Evolutionary conservation across 495 filamentous ascomycete genomes (phyloP).

Genomic region (Trichocladium antarcticum): DNA sequence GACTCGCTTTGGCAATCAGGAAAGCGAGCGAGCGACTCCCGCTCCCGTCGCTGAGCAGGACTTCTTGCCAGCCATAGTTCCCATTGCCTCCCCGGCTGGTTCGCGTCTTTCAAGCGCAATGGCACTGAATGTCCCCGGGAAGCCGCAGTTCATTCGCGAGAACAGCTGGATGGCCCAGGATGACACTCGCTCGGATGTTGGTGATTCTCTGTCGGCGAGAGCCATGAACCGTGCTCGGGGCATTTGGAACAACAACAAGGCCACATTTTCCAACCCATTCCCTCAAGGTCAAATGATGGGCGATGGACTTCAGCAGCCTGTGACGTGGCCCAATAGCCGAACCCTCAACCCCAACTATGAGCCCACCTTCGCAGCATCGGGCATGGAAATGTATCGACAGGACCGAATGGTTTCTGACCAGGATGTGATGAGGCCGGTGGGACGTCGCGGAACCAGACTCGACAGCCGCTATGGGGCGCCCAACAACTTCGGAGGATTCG

Average conservation of each 20-base stretch:
- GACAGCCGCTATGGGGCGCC: constrained; percentile 32
- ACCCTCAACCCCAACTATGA: constrained; percentile 18
- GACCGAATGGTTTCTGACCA: constrained; percentile 39
- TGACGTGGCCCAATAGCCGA: constrained; percentile 32
- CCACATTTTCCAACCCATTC: constrained; percentile 21
- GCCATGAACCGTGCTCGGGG: constrained; percentile 50
- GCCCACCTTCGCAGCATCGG: constrained; percentile 19
- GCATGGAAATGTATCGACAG: constrained; percentile 31
- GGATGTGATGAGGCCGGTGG: constrained; percentile 31
- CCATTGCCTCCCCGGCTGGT: constrained; percentile 12
- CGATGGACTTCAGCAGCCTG: constrained; percentile 26
- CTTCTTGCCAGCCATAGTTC: constrained; percentile 13
- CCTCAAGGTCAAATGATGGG: constrained; percentile 28
- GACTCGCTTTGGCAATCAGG: constrained; percentile 47
- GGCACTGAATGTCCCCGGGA: constrained; percentile 43
- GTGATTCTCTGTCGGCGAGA: constrained; percentile 49
- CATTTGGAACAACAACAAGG: constrained; percentile 47
- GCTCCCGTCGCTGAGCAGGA: constrained; percentile 20
- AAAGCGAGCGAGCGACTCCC: constrained; percentile 19
- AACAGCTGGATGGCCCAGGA: constrained; percentile 54
- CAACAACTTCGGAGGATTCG: constrained; percentile 18
- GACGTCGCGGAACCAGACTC: constrained; percentile 33
- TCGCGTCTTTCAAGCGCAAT: constrained; percentile 22
- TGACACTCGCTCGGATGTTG: constrained; percentile 54
- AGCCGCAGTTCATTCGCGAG: constrained; percentile 42